These are phyloP conservation scores for Populus hybrid DNA, from an alignment of 441 rosid genomes.

Conservation along the genomic window DNA sequence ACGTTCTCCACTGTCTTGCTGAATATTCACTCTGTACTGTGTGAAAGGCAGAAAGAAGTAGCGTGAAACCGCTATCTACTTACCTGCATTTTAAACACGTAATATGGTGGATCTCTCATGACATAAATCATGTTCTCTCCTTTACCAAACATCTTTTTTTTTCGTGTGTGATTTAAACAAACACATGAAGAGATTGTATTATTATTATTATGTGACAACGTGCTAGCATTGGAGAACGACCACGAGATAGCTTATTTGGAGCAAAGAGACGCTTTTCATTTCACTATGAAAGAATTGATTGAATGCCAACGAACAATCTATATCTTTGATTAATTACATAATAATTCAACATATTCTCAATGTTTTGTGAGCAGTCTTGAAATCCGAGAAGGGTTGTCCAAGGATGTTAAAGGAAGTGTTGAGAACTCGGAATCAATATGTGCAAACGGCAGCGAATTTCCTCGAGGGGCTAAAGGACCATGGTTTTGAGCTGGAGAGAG, in stretches of 20 bases:
- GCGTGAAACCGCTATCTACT: too few species aligned
- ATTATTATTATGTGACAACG: neutral
- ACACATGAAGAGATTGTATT: neutral
- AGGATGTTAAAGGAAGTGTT: conserved; percentile 68
- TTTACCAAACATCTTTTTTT: too few species aligned
- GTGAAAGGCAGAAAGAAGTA: too few species aligned
- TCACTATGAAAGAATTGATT: conserved; percentile 36
- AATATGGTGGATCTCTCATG: too few species aligned
- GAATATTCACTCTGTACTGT: too few species aligned
- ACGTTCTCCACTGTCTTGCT: too few species aligned
- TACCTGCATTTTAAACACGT: too few species aligned
- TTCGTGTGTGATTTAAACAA: too few species aligned
- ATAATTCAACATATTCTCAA: conserved; percentile 24
- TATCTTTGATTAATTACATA: conserved; percentile 39
- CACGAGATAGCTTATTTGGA: neutral
- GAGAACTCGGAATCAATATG: conserved; percentile 81
- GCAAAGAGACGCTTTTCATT: conserved; percentile 1
- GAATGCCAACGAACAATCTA: conserved; percentile 29
- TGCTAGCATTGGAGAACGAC: neutral
- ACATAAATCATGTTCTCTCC: too few species aligned
- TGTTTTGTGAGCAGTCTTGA: conserved; percentile 46
- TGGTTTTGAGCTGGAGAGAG: conserved; percentile 25
- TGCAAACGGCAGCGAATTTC: conserved; percentile 32
- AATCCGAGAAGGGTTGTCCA: conserved; percentile 44
- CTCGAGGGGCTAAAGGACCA: conserved; percentile 13